phyloP scores from a whole-genome alignment of 768 basidiomycete genomes.

The Suillus subluteus region DNA sequence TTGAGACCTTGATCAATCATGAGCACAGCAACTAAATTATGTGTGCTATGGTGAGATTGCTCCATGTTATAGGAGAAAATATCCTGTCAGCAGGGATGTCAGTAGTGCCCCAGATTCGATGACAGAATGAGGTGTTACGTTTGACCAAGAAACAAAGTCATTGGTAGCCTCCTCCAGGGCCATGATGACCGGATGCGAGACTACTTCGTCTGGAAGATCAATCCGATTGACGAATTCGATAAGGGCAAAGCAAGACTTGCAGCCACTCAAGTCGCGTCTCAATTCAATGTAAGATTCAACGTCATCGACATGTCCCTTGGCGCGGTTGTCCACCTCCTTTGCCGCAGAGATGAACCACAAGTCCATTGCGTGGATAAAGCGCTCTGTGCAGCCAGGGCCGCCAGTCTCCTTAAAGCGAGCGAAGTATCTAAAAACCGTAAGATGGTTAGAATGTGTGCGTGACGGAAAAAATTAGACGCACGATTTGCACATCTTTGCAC shows the following conservation, averaged over 20 bases:
- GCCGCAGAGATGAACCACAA: constrained; percentile 45
- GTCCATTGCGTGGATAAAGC: constrained; percentile 45
- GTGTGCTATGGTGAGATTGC: constrained; percentile 67
- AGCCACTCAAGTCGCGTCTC: constrained; percentile 57
- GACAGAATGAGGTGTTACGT: constrained; percentile 31
- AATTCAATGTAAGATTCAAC: constrained; percentile 57
- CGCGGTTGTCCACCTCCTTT: constrained; percentile 47
- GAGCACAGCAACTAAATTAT: constrained; percentile 73
- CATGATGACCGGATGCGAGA: constrained; percentile 51
- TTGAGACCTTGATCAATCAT: constrained; percentile 61
- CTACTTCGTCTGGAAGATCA: constrained; percentile 56
- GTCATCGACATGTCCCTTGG: constrained; percentile 38
- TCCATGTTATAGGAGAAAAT: constrained; percentile 79
- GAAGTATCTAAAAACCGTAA: constrained; percentile 36
- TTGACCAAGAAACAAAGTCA: constrained; percentile 56
- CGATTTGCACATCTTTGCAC: constrained; percentile 36
- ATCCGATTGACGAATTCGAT: constrained; percentile 57
- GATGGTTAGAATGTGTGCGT: background rate
- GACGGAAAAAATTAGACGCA: constrained; percentile 22
- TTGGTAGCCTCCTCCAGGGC: constrained; percentile 51
- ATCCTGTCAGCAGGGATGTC: constrained; percentile 45
- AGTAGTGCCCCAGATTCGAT: background rate
- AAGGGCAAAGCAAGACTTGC: constrained; percentile 52
- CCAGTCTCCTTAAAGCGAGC: constrained; percentile 39
- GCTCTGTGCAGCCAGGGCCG: constrained; percentile 42